phyloP scores from a whole-genome alignment of 1,139 yeast genomes.

The Suhomyces bokatorum region DNA sequence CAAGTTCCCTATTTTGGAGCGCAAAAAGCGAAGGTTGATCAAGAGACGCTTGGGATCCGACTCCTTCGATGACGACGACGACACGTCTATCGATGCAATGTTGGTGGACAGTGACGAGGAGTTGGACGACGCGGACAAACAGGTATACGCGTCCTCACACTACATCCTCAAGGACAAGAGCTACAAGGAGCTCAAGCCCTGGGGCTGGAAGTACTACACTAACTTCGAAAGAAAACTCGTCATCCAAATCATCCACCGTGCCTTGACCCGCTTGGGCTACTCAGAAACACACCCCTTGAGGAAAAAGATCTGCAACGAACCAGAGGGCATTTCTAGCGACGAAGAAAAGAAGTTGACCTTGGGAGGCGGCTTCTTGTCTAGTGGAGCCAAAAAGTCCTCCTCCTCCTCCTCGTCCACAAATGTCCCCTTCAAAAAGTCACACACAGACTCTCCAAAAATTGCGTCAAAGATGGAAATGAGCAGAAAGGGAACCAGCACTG shows the following conservation, averaged over 20 bases:
- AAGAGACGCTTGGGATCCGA: constrained; percentile 2
- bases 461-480: constrained; percentile 5
- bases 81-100: constrained; percentile 15
- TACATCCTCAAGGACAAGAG: constrained; percentile 42
- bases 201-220: constrained; percentile 39
- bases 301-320: constrained; percentile 32
- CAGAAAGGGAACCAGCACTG: constrained; percentile 7
- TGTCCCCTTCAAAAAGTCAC: constrained; percentile 21
- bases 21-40: constrained; percentile 13
- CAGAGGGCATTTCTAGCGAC: constrained; percentile 10
- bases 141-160: constrained; percentile 11
- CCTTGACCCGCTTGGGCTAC: constrained; percentile 45
- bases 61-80: constrained; percentile 10
- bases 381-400: constrained; percentile 10
- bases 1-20: constrained; percentile 28
- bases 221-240: constrained; percentile 36
- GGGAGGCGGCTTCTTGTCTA: constrained; percentile 26
- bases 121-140: constrained; percentile 11
- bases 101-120: constrained; percentile 14
- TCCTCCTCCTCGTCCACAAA: neutral
- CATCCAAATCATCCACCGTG: constrained; percentile 37
- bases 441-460: constrained; percentile 23
- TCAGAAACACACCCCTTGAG: constrained; percentile 49
- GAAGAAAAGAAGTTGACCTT: constrained; percentile 17
- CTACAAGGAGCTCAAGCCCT: constrained; percentile 44